Evolutionary conservation across 441 rosid genomes (phyloP).

Genomic region (Kokia cookei): DNA sequence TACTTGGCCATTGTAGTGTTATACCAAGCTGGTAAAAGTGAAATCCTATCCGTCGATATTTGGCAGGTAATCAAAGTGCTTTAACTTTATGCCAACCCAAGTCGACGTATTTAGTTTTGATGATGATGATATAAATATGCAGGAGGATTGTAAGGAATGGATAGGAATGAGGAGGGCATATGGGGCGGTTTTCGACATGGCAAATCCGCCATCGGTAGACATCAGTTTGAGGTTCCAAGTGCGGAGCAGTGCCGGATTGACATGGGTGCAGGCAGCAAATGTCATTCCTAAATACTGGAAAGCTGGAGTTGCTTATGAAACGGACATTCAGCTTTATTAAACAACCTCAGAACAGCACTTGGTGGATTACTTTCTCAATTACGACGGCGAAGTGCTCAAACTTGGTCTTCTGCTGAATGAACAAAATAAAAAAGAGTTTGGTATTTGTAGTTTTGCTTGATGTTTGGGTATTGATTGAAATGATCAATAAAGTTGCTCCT

Average conservation of each 20-base stretch:
- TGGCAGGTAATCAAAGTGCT: slow-evolving; percentile 39
- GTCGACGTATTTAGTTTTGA: background rate
- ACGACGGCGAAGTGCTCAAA: background rate
- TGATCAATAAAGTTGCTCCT: background rate
- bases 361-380: background rate
- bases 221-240: slow-evolving; percentile 50
- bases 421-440: background rate
- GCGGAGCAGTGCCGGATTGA: slow-evolving; percentile 30
- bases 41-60: slow-evolving; percentile 45
- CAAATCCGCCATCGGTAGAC: slow-evolving; percentile 50
- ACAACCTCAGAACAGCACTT: background rate
- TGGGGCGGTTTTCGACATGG: slow-evolving; percentile 61
- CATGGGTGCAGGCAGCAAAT: slow-evolving; percentile 49
- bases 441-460: background rate
- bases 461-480: too few species aligned
- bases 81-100: background rate
- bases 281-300: slow-evolving; percentile 60
- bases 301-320: slow-evolving; percentile 52
- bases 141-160: slow-evolving; percentile 66
- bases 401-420: background rate
- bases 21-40: slow-evolving; percentile 48
- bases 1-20: slow-evolving; percentile 29
- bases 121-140: background rate
- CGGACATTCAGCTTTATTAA: slow-evolving; percentile 45
- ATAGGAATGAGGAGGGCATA: slow-evolving; percentile 62